Evolutionary conservation across 2,329 filamentous ascomycete genomes (phyloP).

Genomic region (Colletotrichum phormii): DNA sequence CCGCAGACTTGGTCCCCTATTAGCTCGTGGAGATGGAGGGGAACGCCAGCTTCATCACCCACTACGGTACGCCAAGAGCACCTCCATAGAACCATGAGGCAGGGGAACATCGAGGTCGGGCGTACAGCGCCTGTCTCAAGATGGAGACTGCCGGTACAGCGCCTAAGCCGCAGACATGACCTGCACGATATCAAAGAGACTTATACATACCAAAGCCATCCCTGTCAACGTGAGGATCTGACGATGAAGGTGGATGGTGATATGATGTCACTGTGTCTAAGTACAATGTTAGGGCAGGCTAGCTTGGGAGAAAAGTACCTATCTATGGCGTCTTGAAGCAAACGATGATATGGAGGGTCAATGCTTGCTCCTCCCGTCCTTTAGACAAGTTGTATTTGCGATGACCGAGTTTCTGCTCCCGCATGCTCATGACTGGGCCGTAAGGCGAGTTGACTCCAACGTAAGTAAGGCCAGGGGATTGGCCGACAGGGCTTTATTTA

Average conservation of each 20-base stretch:
- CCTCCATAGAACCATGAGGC: neutral
- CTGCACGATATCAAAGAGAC: neutral
- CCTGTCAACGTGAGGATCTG: neutral
- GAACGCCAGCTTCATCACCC: neutral
- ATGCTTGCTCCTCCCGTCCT: neutral
- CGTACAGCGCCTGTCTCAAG: neutral
- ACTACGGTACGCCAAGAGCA: neutral
- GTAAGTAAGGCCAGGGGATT: too few species aligned
- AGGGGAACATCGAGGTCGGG: too few species aligned
- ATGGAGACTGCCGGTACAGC: neutral
- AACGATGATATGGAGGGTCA: too few species aligned
- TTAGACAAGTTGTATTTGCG: constrained; percentile 1
- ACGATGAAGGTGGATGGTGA: neutral
- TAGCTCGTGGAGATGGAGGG: neutral
- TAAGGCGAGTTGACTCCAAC: neutral
- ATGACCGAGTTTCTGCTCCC: neutral
- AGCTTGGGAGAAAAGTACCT: neutral
- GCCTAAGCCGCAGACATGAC: neutral
- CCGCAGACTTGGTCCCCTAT: neutral
- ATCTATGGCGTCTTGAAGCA: neutral
- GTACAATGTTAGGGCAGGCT: neutral
- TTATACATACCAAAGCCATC: neutral
- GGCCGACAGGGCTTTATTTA: neutral
- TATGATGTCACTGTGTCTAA: neutral
- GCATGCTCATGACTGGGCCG: neutral